phyloP scores from a whole-genome alignment of 78 protist genomes.

The Chrysochromulina parva region DNA sequence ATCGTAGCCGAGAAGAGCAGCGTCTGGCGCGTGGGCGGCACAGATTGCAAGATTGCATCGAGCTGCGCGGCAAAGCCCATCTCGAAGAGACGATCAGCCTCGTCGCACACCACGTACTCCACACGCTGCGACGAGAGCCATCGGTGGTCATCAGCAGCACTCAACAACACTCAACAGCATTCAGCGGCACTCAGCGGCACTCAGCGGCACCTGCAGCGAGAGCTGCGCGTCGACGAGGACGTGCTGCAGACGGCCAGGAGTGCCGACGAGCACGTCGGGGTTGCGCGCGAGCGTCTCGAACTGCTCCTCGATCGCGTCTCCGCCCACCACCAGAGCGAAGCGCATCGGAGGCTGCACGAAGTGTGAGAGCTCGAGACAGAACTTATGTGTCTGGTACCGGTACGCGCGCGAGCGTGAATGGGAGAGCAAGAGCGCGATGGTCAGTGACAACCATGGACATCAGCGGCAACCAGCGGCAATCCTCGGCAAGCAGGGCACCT shows the following conservation, averaged over 20 bases:
- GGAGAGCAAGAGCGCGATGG: no score
- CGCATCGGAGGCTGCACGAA: conserved; percentile 63
- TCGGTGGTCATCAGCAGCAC: no score
- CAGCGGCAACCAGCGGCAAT: no score
- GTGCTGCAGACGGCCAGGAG: conserved; percentile 98
- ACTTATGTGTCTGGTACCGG: background rate
- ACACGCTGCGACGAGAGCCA: conserved; percentile 37
- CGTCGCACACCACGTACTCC: conserved; percentile 93
- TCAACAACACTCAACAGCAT: no score
- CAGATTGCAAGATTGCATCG: background rate
- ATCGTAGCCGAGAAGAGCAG: conserved; percentile 95
- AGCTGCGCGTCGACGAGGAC: conserved; percentile 79
- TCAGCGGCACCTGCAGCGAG: background rate
- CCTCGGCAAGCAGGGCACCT: conserved; percentile 26
- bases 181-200: no score
- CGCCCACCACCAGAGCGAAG: conserved; percentile 90
- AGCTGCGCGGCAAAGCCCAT: conserved; percentile 88
- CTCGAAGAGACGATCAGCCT: conserved; percentile 98
- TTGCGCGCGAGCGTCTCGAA: conserved; percentile 78
- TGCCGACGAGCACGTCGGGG: conserved; percentile 94
- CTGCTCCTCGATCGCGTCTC: conserved; percentile 86
- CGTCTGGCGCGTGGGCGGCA: conserved; percentile 79
- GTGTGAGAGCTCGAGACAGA: conserved; percentile 67
- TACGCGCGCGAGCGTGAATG: no score
- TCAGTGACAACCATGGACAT: no score